Base-by-base conservation (phyloP, 306 rosid species). In the Begonia masoniana region DNA sequence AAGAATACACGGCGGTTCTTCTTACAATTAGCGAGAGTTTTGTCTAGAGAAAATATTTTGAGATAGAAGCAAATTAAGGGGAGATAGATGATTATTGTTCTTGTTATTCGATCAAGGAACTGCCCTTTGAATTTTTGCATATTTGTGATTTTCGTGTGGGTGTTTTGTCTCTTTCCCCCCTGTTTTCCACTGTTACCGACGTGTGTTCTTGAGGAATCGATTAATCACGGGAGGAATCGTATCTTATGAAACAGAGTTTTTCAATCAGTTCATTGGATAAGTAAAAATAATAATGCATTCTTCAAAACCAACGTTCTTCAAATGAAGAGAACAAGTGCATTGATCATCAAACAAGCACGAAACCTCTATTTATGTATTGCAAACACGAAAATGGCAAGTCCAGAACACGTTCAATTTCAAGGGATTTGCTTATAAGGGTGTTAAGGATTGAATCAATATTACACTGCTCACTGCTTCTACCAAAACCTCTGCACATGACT, bases 401-500 rank as follows among this genome's bases (percentile, higher is more conserved):
- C 50, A 91, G 69, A 53, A 71, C 62, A 66, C 56, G 68, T 67
- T 91, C 97, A 55, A 85, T 70, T 67, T 76, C 88, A 60, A 79
- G 68, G 70, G 97, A 78, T 65, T 85, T 85, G 56, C 83, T 71
- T 60, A 69, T 56, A 39, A 91, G 78, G 1, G 72, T 56, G 52
- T 62, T 55, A 61, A 77, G 54, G 14, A 79, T 70, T 57, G 66
- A 60, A 61, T 76, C 81, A 42, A 63, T 56, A 56, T 57, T 51
- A 15, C 23, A 35, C 69, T 61, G 59, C 63, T 57, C 73, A 47
- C 61, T 59, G 45, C 50, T 65, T 36, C 21, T 56, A 21, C 59
- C 59, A 61, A 67, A 75, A 42, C 94, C 92, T 78, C 86, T 81
- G 69, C 88, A 82, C 45, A 83, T 94, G 70, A 85, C 87, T 47